Evolutionary conservation across 345 rosid genomes (phyloP), one percentile per base, ranked within the genome.

Genomic region (Durio zibethinus): DNA sequence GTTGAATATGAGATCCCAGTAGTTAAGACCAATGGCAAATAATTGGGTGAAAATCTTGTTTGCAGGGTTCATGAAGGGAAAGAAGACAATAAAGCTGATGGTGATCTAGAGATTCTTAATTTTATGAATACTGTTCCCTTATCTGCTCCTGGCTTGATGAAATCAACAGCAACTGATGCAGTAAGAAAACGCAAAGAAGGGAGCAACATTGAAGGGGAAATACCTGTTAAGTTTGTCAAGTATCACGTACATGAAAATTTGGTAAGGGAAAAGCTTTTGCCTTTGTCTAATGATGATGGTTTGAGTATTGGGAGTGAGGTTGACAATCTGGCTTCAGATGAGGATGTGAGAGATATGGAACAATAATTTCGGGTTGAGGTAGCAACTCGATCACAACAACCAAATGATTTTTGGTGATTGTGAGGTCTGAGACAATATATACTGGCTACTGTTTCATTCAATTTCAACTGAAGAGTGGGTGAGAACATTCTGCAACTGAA

Each of bases 141-240:
- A 6, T 27, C 57, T 65, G 60, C 75, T 77, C 74, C 85, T 73
- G 78, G 66, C 63, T 8, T 76, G 31, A 73, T 72, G 76, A 75
- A 53, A 64, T 62, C 84, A 53, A 71, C 73, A 11, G 53, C 76
- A 63, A 63, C 76, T 53, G 80, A 82, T 47, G 81, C 76, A 61
- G 80, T 88, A 25, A 92, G 89, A 82, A 92, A 94, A 72, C 97
- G 93, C 73, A 92, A 89, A 87, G 93, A 89, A 68, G 88, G 81
- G 80, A 75, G 78, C 63, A 56, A 66, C 29, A 76, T 72, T 57
- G 96, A 87, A 77, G 83, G 71, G 40, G 83, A 85, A 71, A 76
- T 72, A 61, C 87, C 86, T 27, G 67, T 79, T 64, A 92, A 90
- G 85, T 54, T 84, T 75, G 78, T 82, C 48, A 94, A 86, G 79